Evolutionary conservation across 768 basidiomycete species (phyloP), one percentile per base, ranked within the genome.

Genomic region (Panaeolus papilionaceus): DNA sequence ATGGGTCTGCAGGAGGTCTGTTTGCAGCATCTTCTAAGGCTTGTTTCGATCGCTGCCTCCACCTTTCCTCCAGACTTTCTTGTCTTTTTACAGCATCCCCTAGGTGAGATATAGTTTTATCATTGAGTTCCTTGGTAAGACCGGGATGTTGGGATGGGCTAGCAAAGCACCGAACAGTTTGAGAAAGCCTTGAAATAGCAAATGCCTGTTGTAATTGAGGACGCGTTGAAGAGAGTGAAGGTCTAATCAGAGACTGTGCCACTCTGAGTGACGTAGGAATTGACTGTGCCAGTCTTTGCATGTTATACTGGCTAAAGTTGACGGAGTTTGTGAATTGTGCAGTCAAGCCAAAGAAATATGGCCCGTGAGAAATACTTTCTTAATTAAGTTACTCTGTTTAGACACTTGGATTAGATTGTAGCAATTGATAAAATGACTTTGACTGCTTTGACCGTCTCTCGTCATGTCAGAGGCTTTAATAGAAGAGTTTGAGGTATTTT

Each of bases 401-500:
- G 23, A 23, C 33, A 58, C 5, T 23, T 20, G 54, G 54, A 58
- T 23, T 51, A 38, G 61, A 54, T 38, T 65, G 18, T 39, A 38
- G 44, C 58, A 18, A 67, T 42, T 62, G 38, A 54, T 63, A 49
- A 28, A 64, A 47, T 64, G 33, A 14, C 33, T 33, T 58, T 63
- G 61, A 68, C 42, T 44, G 42, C 4, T 44, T 33, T 6, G 42
- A 44, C 3, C 58, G 37, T 51, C 64, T 71, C 69, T 67, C 39
- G 58, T 66, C 72, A 92, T 93, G 92, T 85, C 87, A 61, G 89
- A 90, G 68, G 82, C 88, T 42, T 83, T 98, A 64, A 83, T 88
- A 65, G 96, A 98, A 80, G 96, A 98, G 79, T 89, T 96, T 69
- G 95, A 98, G 89, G 95, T 96, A 73, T 23, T 23, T 23, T 23